Percentiles rank a stretch among this genome's conserved stretches.
Conservation (phyloP, 805 yeast genomes). For the Saccharomycopsis amapae region DNA sequence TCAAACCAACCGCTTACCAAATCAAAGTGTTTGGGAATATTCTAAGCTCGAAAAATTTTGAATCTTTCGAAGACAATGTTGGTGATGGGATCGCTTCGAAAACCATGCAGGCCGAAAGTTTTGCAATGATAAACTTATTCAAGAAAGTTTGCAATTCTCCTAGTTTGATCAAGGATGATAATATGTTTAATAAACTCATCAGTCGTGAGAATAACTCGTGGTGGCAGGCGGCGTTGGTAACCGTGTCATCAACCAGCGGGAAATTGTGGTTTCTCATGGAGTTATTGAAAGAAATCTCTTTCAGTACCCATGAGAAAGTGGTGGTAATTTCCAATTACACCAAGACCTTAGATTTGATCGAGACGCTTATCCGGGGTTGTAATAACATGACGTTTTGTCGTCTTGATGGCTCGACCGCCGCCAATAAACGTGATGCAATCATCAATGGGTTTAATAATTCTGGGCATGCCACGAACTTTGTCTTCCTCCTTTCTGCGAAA, state of each 20-base stretch:
- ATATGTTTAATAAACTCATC: conserved; percentile 27
- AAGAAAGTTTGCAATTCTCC: conserved; percentile 86
- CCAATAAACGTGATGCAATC: conserved; percentile 52
- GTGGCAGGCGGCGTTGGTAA: conserved; percentile 1
- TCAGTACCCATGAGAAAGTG: conserved; percentile 54
- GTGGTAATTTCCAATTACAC: conserved; percentile 87
- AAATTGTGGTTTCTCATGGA: conserved; percentile 57
- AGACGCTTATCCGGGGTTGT: conserved; percentile 31
- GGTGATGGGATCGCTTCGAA: conserved; percentile 24
- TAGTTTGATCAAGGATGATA: conserved; percentile 46
- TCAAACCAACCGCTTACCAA: conserved; percentile 67
- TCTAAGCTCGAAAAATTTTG: conserved; percentile 32
- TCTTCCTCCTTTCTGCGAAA: conserved; percentile 76
- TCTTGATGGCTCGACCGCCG: conserved; percentile 80
- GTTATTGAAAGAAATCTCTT: conserved; percentile 43
- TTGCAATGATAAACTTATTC: conserved; percentile 64
- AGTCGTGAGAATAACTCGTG: conserved; percentile 20
- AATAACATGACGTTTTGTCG: conserved; percentile 47
- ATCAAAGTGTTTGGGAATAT: conserved; percentile 46
- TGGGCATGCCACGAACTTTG: conserved; percentile 36
- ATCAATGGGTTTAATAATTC: conserved; percentile 63
- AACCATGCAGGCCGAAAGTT: conserved; percentile 36
- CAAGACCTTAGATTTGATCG: conserved; percentile 73
- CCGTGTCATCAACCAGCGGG: conserved; percentile 39
- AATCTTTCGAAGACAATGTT: conserved; percentile 26